A percentile compares a stretch with the other conserved stretches of the same genome.
phyloP scores from a whole-genome alignment of 805 yeast species.

The Metschnikowia borealis region DNA sequence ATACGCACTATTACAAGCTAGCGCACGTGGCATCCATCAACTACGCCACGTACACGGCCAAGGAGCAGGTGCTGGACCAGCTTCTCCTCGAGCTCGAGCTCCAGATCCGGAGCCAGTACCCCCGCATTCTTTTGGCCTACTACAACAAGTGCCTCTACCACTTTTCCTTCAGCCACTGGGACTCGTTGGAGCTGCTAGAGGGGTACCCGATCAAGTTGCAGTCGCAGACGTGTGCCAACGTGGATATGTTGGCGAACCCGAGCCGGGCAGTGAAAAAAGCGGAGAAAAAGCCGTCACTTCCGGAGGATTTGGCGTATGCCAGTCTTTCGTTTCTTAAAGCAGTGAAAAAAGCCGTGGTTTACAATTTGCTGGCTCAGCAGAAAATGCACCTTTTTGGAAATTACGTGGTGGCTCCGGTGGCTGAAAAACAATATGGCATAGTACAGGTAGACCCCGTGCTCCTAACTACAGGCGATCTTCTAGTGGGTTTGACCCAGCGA shows the following conservation, averaged over 20 bases:
- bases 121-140: constrained; percentile 37
- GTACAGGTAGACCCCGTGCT: constrained; percentile 37
- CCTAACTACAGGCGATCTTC: constrained; percentile 36
- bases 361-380: constrained; percentile 26
- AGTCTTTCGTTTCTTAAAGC: constrained; percentile 38
- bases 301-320: constrained; percentile 31
- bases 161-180: constrained; percentile 30
- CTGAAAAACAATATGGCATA: constrained; percentile 19
- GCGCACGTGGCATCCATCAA: constrained; percentile 32
- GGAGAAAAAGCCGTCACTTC: constrained; percentile 2
- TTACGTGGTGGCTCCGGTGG: constrained; percentile 18
- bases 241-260: constrained; percentile 29
- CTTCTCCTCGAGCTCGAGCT: constrained; percentile 38
- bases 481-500: constrained; percentile 28
- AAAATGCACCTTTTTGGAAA: constrained; percentile 35
- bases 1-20: constrained; percentile 39
- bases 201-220: background rate
- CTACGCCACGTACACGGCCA: constrained; percentile 28
- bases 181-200: background rate
- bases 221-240: background rate
- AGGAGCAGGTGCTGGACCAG: constrained; percentile 30
- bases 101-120: constrained; percentile 31
- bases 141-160: constrained; percentile 38
- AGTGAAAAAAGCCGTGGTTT: constrained; percentile 35
- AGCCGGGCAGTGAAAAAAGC: constrained; percentile 18